phyloP scores from a whole-genome alignment of 2,329 filamentous ascomycete species.

The Penicillium rolfsii region DNA sequence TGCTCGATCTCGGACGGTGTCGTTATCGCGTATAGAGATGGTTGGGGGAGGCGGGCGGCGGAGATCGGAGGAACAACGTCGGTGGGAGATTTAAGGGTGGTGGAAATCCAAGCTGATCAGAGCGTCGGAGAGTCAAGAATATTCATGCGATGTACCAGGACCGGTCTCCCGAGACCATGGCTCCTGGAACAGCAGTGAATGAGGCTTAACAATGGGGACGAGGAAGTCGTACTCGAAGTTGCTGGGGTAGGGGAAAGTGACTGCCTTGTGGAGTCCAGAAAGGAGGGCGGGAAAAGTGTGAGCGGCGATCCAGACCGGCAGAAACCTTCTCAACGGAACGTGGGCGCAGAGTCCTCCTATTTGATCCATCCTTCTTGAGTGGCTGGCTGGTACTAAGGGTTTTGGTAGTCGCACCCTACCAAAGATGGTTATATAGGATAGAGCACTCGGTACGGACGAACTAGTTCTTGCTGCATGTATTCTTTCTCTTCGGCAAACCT shows the following conservation, averaged over 20 bases:
- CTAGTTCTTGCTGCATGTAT: background rate
- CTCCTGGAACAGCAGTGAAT: slow-evolving; percentile 18
- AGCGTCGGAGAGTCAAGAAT: background rate
- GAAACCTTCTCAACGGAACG: slow-evolving; percentile 18
- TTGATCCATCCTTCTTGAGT: background rate
- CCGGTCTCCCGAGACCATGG: slow-evolving; percentile 29
- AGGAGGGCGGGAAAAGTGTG: slow-evolving; percentile 35
- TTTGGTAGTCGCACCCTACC: background rate
- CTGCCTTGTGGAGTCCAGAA: slow-evolving; percentile 32
- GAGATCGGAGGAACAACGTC: slow-evolving; percentile 2
- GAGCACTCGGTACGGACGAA: background rate
- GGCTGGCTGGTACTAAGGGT: background rate
- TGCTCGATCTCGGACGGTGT: slow-evolving; percentile 3
- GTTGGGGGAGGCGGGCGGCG: slow-evolving; percentile 15
- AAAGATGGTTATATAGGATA: background rate
- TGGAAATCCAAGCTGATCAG: background rate
- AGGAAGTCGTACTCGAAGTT: background rate
- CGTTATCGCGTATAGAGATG: slow-evolving; percentile 19
- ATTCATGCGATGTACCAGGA: slow-evolving; percentile 23
- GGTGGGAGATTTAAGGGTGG: slow-evolving; percentile 1
- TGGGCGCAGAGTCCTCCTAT: background rate
- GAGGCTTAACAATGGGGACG: background rate
- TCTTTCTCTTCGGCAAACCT: background rate
- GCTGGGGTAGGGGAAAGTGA: slow-evolving; percentile 25
- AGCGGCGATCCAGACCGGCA: slow-evolving; percentile 29